A percentile compares a stretch with the other conserved stretches of the same genome.
Conservation (phyloP, 2,329 filamentous ascomycete species). For the Bipolaris victoriae region DNA sequence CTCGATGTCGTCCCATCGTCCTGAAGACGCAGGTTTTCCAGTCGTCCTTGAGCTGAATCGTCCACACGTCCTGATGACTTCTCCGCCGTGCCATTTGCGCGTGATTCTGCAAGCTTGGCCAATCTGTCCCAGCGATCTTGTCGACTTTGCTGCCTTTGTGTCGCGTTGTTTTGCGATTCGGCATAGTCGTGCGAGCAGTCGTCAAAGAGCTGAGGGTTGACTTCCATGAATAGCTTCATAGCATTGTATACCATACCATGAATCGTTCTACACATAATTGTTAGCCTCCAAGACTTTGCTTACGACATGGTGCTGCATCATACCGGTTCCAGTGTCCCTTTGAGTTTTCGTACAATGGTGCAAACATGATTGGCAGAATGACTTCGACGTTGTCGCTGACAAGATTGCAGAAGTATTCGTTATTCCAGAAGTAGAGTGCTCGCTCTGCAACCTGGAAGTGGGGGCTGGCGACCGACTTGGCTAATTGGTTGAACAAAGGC, state of each 20-base stretch:
- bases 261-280: constrained; percentile 73
- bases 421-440: constrained; percentile 99
- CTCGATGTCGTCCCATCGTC: constrained; percentile 64
- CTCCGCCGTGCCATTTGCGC: constrained; percentile 58
- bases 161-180: constrained; percentile 90
- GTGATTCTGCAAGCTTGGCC: constrained; percentile 76
- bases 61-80: constrained; percentile 61
- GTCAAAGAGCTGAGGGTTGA: constrained; percentile 97
- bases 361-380: constrained; percentile 99
- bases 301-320: constrained; percentile 31
- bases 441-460: constrained; percentile 99
- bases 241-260: constrained; percentile 99
- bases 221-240: constrained; percentile 99
- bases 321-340: constrained; percentile 99
- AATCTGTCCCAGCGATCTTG: constrained; percentile 90
- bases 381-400: constrained; percentile 99
- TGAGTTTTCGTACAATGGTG: constrained; percentile 96
- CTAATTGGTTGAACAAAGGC: constrained; percentile 93
- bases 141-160: constrained; percentile 79
- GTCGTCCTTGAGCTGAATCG: constrained; percentile 80
- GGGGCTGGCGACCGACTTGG: constrained; percentile 96
- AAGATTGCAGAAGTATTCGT: constrained; percentile 99
- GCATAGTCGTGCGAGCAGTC: constrained; percentile 99
- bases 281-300: constrained; percentile 24
- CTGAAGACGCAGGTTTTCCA: constrained; percentile 89